Base-by-base conservation (phyloP, 805 yeast species). In the Starmera caribaea region DNA sequence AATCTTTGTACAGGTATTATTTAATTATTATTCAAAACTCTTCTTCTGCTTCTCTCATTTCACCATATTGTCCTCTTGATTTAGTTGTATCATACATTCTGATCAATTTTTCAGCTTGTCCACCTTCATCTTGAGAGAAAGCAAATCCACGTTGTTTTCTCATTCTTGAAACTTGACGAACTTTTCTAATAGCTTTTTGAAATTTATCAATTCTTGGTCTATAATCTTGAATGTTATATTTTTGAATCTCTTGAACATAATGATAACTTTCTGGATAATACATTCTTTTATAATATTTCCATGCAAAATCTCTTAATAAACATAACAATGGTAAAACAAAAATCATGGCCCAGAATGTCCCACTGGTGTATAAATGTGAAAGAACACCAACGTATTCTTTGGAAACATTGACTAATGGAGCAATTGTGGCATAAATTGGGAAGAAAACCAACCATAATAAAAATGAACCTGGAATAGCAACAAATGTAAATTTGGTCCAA, bases 71-170 rank as follows among this genome's bases (percentile, higher is more conserved):
- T 16, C 89, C 89, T 61, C 89, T 73, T 51, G 76, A 70, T 61
- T 82, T 81, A 1, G 97, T 90, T 3, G 97, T 90, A 60, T 92
- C 98, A 54, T 92, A 92, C 68, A 94, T 86, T 53, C 97, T 74
- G 37, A 92, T 81, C 44, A 92, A 75, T 55, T 80, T 79, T 48
- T 88, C 96, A 21, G 26, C 26, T 63, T 89, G 96, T 30, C 95
- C 95, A 57, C 85, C 96, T 46, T 87, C 96, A 36, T 84, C 88
- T 61, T 92, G 97, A 7, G 97, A 88, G 54, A 92, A 92, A 2
- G 99, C 99, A 69, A 86, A 92, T 6, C 99, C 99, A 63, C 97
- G 79, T 63, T 92, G 98, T 55, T 92, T 92, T 58, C 94, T 84
- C 85, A 92, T 90, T 61, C 99, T 75, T 61, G 90, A 96, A 31